Evolutionary conservation across 2,329 filamentous ascomycete species (phyloP).

Genomic region (Pestalotiopsis sp.): DNA sequence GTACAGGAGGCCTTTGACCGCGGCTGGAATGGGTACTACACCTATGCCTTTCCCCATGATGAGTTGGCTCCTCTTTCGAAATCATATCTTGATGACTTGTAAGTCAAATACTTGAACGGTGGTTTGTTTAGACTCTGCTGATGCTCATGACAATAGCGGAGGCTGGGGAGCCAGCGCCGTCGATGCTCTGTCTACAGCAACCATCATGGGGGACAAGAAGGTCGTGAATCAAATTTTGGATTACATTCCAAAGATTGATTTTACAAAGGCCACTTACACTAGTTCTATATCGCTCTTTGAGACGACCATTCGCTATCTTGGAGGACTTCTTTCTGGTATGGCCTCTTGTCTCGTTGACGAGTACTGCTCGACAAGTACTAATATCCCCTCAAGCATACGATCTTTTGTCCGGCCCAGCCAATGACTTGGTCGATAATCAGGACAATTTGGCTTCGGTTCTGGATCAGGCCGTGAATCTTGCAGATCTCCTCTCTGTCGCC

Average conservation of each 20-base stretch:
- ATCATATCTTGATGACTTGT: slow-evolving; percentile 68
- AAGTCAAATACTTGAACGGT: slow-evolving; percentile 22
- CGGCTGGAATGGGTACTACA: slow-evolving; percentile 72
- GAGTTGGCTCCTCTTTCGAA: slow-evolving; percentile 71
- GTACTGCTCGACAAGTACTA: neutral
- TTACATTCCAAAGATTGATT: slow-evolving; percentile 71
- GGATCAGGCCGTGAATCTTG: slow-evolving; percentile 66
- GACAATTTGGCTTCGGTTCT: slow-evolving; percentile 60
- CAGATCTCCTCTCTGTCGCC: slow-evolving; percentile 71
- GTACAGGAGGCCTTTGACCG: slow-evolving; percentile 69
- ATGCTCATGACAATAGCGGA: slow-evolving; percentile 53
- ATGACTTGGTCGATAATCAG: slow-evolving; percentile 43
- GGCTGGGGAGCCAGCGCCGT: slow-evolving; percentile 83
- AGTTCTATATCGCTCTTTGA: slow-evolving; percentile 74
- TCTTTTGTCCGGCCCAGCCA: slow-evolving; percentile 68
- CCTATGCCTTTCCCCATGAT: slow-evolving; percentile 76
- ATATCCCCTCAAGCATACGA: slow-evolving; percentile 56
- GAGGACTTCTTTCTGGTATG: slow-evolving; percentile 72
- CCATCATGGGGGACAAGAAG: slow-evolving; percentile 70
- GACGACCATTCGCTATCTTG: slow-evolving; percentile 86
- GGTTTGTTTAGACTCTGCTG: slow-evolving; percentile 13
- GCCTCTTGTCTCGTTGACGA: neutral
- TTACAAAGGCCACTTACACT: slow-evolving; percentile 55
- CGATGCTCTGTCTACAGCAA: slow-evolving; percentile 77
- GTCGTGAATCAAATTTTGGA: slow-evolving; percentile 71